Conservation (phyloP, 1,284 basidiomycete species). For the Peniophora sp. region DNA sequence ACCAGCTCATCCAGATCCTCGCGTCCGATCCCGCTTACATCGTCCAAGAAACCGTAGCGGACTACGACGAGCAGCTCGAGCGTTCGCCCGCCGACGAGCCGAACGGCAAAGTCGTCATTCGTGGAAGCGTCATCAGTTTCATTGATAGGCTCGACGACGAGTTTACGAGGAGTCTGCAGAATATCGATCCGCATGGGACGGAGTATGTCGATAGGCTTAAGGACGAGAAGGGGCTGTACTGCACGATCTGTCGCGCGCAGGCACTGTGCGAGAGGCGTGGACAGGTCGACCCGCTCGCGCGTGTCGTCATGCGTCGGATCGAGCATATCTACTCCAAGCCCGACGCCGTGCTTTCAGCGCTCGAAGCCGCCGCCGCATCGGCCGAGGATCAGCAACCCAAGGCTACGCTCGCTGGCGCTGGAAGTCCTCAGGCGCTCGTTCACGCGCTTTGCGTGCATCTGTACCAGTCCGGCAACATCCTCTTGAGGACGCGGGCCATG, state of each 20-base stretch:
- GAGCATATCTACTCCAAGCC: slow-evolving; percentile 99
- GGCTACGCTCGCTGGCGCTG: slow-evolving; percentile 47
- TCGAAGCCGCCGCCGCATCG: slow-evolving; percentile 61
- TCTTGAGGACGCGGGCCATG: slow-evolving; percentile 94
- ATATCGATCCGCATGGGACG: slow-evolving; percentile 96
- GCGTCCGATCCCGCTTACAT: slow-evolving; percentile 67
- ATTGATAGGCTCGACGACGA: slow-evolving; percentile 97
- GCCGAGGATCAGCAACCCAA: slow-evolving; percentile 50
- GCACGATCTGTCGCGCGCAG: slow-evolving; percentile 88
- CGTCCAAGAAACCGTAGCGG: slow-evolving; percentile 82
- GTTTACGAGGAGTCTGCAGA: slow-evolving; percentile 96
- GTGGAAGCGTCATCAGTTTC: slow-evolving; percentile 91
- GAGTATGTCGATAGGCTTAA: slow-evolving; percentile 96
- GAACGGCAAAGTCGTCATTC: slow-evolving; percentile 67
- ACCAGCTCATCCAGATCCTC: slow-evolving; percentile 79
- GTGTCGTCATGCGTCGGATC: slow-evolving; percentile 90
- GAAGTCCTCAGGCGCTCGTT: slow-evolving; percentile 68
- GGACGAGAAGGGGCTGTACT: slow-evolving; percentile 93
- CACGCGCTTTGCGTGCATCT: slow-evolving; percentile 88
- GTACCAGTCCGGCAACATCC: slow-evolving; percentile 87
- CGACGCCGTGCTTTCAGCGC: slow-evolving; percentile 86
- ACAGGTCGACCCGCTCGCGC: slow-evolving; percentile 72
- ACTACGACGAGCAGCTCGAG: slow-evolving; percentile 91
- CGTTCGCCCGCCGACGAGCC: slow-evolving; percentile 72
- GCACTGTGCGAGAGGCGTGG: slow-evolving; percentile 81